These are phyloP conservation scores for Claviceps paspali DNA, from an alignment of 2,329 filamentous ascomycete genomes.

Conservation along the genomic window DNA sequence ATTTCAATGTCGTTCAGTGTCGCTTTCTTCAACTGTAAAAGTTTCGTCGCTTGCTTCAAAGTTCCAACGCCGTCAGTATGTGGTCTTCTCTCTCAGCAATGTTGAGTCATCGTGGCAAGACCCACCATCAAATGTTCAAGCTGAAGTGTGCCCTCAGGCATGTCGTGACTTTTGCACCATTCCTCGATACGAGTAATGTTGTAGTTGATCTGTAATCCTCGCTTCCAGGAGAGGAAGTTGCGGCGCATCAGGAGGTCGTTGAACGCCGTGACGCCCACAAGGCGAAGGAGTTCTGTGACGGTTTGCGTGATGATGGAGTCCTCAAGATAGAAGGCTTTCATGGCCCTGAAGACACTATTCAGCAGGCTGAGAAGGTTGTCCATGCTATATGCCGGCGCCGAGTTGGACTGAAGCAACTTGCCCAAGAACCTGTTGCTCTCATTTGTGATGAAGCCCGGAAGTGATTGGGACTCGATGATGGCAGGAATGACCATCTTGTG, in stretches of 20 bases:
- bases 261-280: constrained; percentile 95
- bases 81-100: constrained; percentile 1
- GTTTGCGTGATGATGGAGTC: constrained; percentile 93
- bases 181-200: constrained; percentile 99
- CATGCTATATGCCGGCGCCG: constrained; percentile 95
- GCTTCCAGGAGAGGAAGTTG: constrained; percentile 99
- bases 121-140: constrained; percentile 91
- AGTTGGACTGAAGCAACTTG: constrained; percentile 85
- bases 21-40: constrained; percentile 96
- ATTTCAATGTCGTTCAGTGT: constrained; percentile 99
- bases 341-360: constrained; percentile 95
- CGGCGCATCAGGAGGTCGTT: constrained; percentile 95
- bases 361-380: constrained; percentile 90
- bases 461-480: constrained; percentile 96
- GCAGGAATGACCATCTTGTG: constrained; percentile 99
- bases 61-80: constrained; percentile 22
- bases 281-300: constrained; percentile 77
- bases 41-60: constrained; percentile 72
- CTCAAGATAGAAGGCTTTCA: constrained; percentile 97
- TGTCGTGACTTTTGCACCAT: constrained; percentile 99
- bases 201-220: constrained; percentile 98
- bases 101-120: neutral
- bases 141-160: constrained; percentile 95
- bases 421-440: constrained; percentile 97
- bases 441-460: constrained; percentile 96